These are phyloP conservation scores for Nakaseomyces nivariensis DNA, from an alignment of 1,139 yeast species.

Conservation along the genomic window DNA sequence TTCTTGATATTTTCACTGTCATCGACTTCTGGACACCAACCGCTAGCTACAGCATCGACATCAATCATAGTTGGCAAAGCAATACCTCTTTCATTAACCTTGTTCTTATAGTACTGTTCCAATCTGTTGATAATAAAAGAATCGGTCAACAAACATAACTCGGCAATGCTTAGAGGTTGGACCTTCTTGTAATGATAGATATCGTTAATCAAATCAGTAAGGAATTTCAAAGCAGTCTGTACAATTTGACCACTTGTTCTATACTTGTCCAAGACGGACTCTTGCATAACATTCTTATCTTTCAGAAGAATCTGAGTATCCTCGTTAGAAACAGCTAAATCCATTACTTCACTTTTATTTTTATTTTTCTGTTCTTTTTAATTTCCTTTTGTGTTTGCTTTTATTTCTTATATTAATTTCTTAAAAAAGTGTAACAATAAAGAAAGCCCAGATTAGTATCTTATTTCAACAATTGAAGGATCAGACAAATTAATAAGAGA, in stretches of 20 bases:
- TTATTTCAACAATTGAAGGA: too few relatives aligned
- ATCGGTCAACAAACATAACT: conserved; percentile 75
- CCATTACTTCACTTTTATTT: conserved; percentile 32
- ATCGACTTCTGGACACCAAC: conserved; percentile 80
- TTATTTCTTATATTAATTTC: not conserved
- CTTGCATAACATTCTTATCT: conserved; percentile 60
- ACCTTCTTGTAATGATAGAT: conserved; percentile 45
- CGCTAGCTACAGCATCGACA: conserved; percentile 65
- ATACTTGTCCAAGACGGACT: conserved; percentile 63
- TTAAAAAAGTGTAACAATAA: too few relatives aligned
- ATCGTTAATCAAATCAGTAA: conserved; percentile 57
- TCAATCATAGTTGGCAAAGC: conserved; percentile 86
- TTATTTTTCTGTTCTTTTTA: not conserved
- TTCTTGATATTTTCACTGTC: conserved; percentile 36
- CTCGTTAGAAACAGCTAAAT: conserved; percentile 55
- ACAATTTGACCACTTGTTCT: conserved; percentile 84
- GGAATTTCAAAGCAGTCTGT: conserved; percentile 71
- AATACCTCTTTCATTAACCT: conserved; percentile 73
- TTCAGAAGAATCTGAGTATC: conserved; percentile 67
- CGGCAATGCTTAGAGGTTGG: conserved; percentile 50
- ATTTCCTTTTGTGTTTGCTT: not conserved
- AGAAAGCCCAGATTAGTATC: too few relatives aligned
- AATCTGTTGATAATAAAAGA: conserved; percentile 53
- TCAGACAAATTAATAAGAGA: too few relatives aligned
- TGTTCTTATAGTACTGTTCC: conserved; percentile 43